Evolutionary conservation across 371 early-diverging fungal species (phyloP).

Genomic region (Apophysomyces ossiformis): DNA sequence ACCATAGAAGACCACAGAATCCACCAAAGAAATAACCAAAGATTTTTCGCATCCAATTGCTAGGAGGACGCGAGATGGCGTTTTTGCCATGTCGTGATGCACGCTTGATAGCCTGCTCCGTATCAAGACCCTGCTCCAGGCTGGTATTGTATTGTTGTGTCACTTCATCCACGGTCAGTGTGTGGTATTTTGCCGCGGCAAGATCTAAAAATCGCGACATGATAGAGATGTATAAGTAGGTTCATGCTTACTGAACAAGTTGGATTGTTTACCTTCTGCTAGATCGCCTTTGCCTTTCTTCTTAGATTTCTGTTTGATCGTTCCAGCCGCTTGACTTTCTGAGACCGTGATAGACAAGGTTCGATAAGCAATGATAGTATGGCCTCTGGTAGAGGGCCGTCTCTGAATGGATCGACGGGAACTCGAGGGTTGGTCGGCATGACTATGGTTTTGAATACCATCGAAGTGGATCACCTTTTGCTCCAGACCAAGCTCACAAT

Average conservation of each 20-base stretch:
- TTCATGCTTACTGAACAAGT: too few relatives aligned
- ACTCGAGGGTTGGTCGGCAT: neutral
- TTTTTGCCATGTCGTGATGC: constrained; percentile 56
- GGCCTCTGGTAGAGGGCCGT: constrained; percentile 18
- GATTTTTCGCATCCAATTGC: constrained; percentile 50
- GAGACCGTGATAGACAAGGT: constrained; percentile 42
- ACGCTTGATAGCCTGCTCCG: constrained; percentile 38
- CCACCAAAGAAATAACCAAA: constrained; percentile 48
- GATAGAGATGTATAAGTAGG: neutral
- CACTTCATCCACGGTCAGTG: constrained; percentile 37
- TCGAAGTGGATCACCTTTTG: constrained; percentile 5
- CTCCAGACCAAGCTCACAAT: neutral
- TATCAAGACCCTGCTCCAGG: constrained; percentile 46
- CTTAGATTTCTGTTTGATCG: constrained; percentile 6
- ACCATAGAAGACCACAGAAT: constrained; percentile 45
- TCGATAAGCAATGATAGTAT: constrained; percentile 39
- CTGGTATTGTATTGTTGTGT: constrained; percentile 50
- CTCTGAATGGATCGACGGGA: neutral
- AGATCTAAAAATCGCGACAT: neutral
- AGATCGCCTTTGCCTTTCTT: constrained; percentile 20
- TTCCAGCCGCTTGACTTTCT: constrained; percentile 27
- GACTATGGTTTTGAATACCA: neutral
- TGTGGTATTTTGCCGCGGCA: constrained; percentile 30
- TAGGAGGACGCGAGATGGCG: constrained; percentile 47
- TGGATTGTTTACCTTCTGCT: constrained; percentile 27